These are phyloP conservation scores for Gossypium lobatum DNA, from an alignment of 441 rosid genomes.

Conservation along the genomic window DNA sequence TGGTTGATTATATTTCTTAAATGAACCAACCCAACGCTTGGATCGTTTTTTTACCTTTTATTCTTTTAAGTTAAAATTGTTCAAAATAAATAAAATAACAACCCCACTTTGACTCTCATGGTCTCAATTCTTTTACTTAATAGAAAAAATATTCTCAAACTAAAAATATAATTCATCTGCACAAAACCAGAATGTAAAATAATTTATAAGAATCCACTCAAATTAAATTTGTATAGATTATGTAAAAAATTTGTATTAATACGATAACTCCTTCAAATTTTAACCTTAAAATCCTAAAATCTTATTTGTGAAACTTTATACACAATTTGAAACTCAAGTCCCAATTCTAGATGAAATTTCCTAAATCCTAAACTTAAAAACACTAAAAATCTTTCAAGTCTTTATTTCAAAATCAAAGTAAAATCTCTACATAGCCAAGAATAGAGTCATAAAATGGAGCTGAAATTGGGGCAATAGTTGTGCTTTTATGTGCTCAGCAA, in stretches of 20 bases:
- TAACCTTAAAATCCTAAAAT: no score
- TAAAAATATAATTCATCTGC: not conserved
- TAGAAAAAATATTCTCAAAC: not conserved
- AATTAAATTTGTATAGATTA: no score
- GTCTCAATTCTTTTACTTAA: not conserved
- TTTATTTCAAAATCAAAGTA: not conserved
- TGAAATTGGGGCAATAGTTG: not conserved
- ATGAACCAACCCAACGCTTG: not conserved
- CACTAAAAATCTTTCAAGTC: not conserved
- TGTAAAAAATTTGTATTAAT: not conserved
- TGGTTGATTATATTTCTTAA: not conserved
- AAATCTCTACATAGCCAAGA: not conserved
- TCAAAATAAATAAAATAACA: no score
- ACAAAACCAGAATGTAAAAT: not conserved
- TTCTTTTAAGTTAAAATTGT: not conserved
- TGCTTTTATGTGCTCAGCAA: not conserved
- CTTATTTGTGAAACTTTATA: not conserved
- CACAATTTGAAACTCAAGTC: not conserved
- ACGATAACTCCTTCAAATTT: not conserved
- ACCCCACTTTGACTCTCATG: not conserved
- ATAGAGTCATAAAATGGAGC: not conserved
- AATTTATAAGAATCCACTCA: not conserved
- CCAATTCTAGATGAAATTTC: not conserved
- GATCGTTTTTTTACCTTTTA: not conserved
- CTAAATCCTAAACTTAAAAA: not conserved